Evolutionary conservation across 352 stramenopile species (phyloP).

Genomic region (Phytophthora kernoviae): DNA sequence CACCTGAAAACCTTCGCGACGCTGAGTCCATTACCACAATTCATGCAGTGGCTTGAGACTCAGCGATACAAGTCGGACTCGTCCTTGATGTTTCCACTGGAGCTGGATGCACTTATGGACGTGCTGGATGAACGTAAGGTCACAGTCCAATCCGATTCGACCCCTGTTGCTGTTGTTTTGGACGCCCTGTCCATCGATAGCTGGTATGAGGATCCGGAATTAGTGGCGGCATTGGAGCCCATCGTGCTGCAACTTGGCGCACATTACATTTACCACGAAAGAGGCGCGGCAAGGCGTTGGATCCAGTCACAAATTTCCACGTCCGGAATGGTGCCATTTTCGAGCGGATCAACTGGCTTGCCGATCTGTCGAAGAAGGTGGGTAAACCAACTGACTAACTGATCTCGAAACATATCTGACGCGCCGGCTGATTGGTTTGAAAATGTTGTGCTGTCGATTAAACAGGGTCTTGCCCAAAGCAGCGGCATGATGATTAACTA

Average conservation of each 20-base stretch:
- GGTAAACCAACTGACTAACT: slow-evolving; percentile 1
- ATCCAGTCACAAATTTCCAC: slow-evolving; percentile 85
- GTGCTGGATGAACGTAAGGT: slow-evolving; percentile 26
- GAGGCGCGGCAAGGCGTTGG: slow-evolving; percentile 83
- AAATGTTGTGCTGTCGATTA: slow-evolving; percentile 4
- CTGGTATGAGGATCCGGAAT: slow-evolving; percentile 50
- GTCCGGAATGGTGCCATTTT: slow-evolving; percentile 87
- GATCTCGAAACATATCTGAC: not conserved
- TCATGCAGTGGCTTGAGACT: slow-evolving; percentile 92
- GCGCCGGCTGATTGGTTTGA: slow-evolving; percentile 1
- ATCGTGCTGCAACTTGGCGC: slow-evolving; percentile 70
- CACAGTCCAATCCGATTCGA: slow-evolving; percentile 11
- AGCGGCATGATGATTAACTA: slow-evolving; percentile 89
- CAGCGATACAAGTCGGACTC: slow-evolving; percentile 54
- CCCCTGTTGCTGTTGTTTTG: slow-evolving; percentile 41
- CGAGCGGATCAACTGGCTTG: slow-evolving; percentile 86
- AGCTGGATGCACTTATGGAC: slow-evolving; percentile 36
- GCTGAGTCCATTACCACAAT: slow-evolving; percentile 93
- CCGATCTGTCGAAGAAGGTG: slow-evolving; percentile 78
- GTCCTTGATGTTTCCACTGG: slow-evolving; percentile 37
- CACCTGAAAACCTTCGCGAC: slow-evolving; percentile 92
- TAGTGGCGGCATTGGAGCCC: slow-evolving; percentile 54
- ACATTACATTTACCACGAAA: slow-evolving; percentile 83
- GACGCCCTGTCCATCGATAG: slow-evolving; percentile 47
- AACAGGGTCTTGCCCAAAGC: slow-evolving; percentile 71